phyloP scores from a whole-genome alignment of 176 grass and related monocot species.

The Carex pumila region DNA sequence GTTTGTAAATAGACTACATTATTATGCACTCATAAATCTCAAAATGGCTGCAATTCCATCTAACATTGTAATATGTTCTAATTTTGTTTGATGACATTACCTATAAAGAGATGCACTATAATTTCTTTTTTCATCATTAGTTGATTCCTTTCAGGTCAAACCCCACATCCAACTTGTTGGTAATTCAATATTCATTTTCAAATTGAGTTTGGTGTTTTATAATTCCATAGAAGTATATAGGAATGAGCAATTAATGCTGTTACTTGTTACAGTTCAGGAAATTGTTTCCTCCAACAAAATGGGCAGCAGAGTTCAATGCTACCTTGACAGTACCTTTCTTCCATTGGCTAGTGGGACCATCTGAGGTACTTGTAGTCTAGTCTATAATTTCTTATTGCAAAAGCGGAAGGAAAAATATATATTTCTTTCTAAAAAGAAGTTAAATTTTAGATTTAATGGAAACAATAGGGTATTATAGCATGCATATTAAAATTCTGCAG shows the following conservation, averaged over 20 bases:
- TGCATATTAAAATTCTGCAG: neutral
- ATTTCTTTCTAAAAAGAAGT: neutral
- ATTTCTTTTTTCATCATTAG: too few relatives aligned
- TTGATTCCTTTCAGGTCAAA: too few relatives aligned
- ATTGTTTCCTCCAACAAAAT: slow-evolving; percentile 64
- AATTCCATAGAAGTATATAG: neutral
- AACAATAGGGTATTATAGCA: too few relatives aligned
- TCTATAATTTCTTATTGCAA: neutral
- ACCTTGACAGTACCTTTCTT: slow-evolving; percentile 83
- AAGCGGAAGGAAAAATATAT: neutral
- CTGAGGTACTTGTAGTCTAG: slow-evolving; percentile 40
- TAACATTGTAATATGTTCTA: neutral
- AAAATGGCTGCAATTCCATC: neutral
- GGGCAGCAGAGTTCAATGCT: slow-evolving; percentile 96
- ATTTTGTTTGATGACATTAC: neutral
- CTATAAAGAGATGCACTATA: neutral
- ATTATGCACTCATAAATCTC: neutral
- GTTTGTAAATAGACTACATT: neutral
- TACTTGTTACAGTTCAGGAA: slow-evolving; percentile 51
- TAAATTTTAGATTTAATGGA: neutral
- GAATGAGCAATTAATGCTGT: neutral
- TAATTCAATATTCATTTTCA: neutral
- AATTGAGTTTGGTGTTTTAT: neutral
- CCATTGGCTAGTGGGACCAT: slow-evolving; percentile 87
- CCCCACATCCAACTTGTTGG: neutral